Evolutionary conservation across 148 eudicot genomes (phyloP), one percentile per base, ranked within the genome.

Genomic region (Cornus suecica): DNA sequence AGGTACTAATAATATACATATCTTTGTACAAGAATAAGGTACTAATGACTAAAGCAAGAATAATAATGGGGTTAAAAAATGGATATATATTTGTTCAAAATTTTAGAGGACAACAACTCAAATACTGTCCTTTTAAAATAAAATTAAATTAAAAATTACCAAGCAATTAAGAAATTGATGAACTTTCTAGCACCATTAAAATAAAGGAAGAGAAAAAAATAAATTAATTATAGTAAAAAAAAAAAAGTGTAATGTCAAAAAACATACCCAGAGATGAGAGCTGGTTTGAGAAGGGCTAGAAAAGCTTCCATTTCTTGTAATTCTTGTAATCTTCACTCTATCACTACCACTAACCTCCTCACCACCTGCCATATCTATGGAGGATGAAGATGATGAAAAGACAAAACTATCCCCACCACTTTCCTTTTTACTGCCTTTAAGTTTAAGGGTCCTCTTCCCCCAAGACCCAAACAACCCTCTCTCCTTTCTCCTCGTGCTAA

Each of bases 251-350:
- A 48, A 48, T 16, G 54, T 48, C 20, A 11, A 10, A 1, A 70
- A 77, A 83, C 88, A 85, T 87, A 92, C 94, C 94, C 91, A 92
- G 68, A 92, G 84, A 56, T 81, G 87, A 68, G 97, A 56, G 82
- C 76, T 85, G 29, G 84, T 69, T 42, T 80, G 84, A 73, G 87
- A 80, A 37, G 82, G 58, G 23, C 83, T 84, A 32, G 85, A 74
- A 29, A 64, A 77, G 75, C 81, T 88, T 52, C 66, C 77, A 75
- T 79, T 88, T 79, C 83, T 84, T 45, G 25, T 72, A 48, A 80
- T 62, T 52, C 48, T 78, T 9, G 74, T 56, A 58, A 73, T 73
- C 42, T 77, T 76, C 76, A 72, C 82, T 64, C 22, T 37, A 2
- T 14, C 56, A 34, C 27, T 67, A 76, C 74, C 74, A 56, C 3